Evolutionary conservation across 192 early-diverging fungal genomes (phyloP), one percentile per base, ranked within the genome.

Genomic region (Thamnidium elegans): DNA sequence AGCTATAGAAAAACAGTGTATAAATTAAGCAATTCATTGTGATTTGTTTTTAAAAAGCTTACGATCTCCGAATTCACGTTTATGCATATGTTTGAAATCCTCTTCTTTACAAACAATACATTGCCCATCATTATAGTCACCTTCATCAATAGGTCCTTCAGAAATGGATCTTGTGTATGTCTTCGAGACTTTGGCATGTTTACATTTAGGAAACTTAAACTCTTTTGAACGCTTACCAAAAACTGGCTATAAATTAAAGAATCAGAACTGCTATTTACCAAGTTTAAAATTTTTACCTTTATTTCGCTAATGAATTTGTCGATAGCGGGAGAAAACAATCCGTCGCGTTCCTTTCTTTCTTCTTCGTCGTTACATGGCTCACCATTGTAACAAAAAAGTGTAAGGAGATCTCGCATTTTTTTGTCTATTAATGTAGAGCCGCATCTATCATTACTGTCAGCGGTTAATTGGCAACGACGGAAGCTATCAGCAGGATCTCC

Each of bases 391-490:
- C 55, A 39, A 56, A 56, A 7, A 34, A 26, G n/a, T 36, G 31
- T 39, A 8, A 59, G 42, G 3, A 59, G 36, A 0, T 21, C 39
- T 3, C 3, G 17, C 58, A 59, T 44, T 59, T 23, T 43, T 2
- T 45, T 20, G 44, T 59, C 58, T 0, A 59, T 42, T 7, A 59
- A 45, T 3, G 14, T 21, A 0, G 58, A 45, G 1, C 58, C 58
- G 15, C 58, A 59, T 2, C 21, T 23, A 0, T 59, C 36, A 44
- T 21, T 39, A 44, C 58, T 45, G 7, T 59, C 58, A 45, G 36
- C 36, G 5, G 58, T 45, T 6, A 59, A 45, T 1, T 59, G 58
- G 26, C 58, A 45, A 44, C 43, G 58, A 39, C 36, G 36, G 4
- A 39, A 39, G 4, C 36, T 39, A 39, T 10, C 9, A 4, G 36